Evolutionary conservation across 2,329 filamentous ascomycete genomes (phyloP).

Genomic region (Aspergillus viridinutans): DNA sequence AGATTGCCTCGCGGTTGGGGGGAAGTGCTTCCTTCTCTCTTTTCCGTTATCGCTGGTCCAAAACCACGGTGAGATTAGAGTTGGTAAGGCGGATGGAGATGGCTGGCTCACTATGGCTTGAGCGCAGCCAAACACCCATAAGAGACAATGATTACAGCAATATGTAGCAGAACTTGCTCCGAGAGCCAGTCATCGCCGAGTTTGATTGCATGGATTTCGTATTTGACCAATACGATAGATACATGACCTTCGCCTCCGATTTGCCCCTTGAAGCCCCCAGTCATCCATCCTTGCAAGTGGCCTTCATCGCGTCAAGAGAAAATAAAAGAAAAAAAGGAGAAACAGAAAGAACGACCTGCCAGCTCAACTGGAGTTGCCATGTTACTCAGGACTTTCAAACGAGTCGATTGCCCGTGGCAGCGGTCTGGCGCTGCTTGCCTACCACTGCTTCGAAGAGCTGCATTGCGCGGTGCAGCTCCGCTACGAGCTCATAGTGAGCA

Average conservation of each 20-base stretch:
- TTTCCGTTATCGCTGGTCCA: not conserved
- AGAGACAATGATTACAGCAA: not conserved
- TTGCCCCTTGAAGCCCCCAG: not conserved
- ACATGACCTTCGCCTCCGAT: not conserved
- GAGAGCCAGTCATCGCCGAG: not conserved
- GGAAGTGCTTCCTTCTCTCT: not conserved
- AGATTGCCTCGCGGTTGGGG: slow-evolving; percentile 4
- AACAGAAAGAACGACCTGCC: not conserved
- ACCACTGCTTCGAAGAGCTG: slow-evolving; percentile 28
- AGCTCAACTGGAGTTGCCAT: not conserved
- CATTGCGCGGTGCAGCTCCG: slow-evolving; percentile 22
- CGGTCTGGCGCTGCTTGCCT: slow-evolving; percentile 22
- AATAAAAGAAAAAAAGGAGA: slow-evolving; percentile 4
- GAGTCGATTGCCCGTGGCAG: not conserved
- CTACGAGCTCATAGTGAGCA: slow-evolving; percentile 16
- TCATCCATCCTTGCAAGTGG: not conserved
- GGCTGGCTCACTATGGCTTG: not conserved
- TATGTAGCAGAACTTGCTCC: not conserved
- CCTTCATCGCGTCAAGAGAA: not conserved
- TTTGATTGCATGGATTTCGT: not conserved
- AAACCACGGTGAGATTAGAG: not conserved
- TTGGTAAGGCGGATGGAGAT: not conserved
- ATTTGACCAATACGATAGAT: not conserved
- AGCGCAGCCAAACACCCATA: not conserved
- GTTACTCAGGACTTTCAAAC: not conserved